These are phyloP conservation scores for Gaeumannomyces tritici DNA, from an alignment of 2,329 filamentous ascomycete species.

Conservation along the genomic window DNA sequence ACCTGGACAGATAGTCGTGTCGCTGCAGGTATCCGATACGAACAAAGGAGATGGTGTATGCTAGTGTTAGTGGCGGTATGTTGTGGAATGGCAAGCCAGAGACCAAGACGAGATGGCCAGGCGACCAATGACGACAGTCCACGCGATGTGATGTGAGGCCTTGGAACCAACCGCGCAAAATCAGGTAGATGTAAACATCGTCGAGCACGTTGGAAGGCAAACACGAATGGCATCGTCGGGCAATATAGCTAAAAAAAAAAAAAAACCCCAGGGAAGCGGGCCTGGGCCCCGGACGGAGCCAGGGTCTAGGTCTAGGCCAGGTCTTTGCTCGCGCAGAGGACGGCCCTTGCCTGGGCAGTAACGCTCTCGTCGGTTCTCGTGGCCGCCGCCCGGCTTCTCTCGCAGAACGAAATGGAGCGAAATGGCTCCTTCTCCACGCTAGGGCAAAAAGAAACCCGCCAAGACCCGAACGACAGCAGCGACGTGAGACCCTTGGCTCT, in stretches of 20 bases:
- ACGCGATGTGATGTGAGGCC: not conserved
- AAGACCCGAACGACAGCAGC: not conserved
- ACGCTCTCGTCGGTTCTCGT: too few species aligned
- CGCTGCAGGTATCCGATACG: not conserved
- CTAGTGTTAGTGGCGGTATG: too few species aligned
- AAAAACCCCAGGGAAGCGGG: too few species aligned
- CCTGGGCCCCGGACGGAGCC: too few species aligned
- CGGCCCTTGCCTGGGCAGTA: not conserved
- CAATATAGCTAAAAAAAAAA: not conserved
- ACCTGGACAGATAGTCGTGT: not conserved
- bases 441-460: constrained; percentile 1
- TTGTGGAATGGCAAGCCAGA: not conserved
- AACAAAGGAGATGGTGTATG: too few species aligned
- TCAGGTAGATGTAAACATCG: not conserved
- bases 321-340: not conserved
- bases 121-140: not conserved
- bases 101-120: too few species aligned
- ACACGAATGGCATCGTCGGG: not conserved
- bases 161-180: not conserved
- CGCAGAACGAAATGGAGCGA: too few species aligned
- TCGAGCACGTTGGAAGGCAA: not conserved
- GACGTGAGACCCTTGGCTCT: not conserved
- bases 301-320: not conserved
- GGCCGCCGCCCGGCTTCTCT: too few species aligned
- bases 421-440: not conserved